Percentiles rank a stretch among this genome's conserved stretches.
These are phyloP conservation scores for Microascus cirrosus DNA, from an alignment of 2,329 filamentous ascomycete genomes.

Conservation along the genomic window DNA sequence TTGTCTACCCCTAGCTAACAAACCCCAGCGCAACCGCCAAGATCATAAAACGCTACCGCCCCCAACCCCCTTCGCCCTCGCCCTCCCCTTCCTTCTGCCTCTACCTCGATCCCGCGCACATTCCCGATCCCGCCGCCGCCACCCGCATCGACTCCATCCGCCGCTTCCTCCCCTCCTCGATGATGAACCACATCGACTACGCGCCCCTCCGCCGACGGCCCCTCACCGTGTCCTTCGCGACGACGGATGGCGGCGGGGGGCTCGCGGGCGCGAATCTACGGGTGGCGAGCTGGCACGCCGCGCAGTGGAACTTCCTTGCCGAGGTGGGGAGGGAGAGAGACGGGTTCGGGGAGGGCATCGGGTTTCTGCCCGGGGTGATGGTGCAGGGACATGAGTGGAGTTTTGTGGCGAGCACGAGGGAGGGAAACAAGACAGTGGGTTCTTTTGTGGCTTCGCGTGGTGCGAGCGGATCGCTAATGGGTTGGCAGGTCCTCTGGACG, in stretches of 20 bases:
- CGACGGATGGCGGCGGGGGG: constrained; percentile 2
- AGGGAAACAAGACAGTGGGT: constrained; percentile 1
- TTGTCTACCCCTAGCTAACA: not conserved
- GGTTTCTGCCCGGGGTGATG: constrained; percentile 3
- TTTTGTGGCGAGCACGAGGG: constrained; percentile 5
- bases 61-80: not conserved
- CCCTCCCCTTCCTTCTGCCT: not conserved
- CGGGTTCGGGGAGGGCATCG: not conserved
- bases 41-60: not conserved
- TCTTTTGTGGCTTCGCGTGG: not conserved
- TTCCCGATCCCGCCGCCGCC: not conserved
- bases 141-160: not conserved
- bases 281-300: constrained; percentile 1
- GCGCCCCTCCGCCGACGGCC: not conserved
- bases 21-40: not conserved
- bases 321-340: not conserved
- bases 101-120: not conserved
- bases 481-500: not conserved
- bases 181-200: constrained; percentile 5
- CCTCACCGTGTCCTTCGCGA: constrained; percentile 2
- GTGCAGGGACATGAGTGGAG: constrained; percentile 4
- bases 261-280: constrained; percentile 1
- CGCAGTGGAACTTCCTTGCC: constrained; percentile 2
- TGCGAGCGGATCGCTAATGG: not conserved
- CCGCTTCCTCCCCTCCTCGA: not conserved